Percentiles rank a stretch among this genome's conserved stretches.
Evolutionary conservation across 352 stramenopile genomes (phyloP).

Genomic region (Globisporangium apiculatum): DNA sequence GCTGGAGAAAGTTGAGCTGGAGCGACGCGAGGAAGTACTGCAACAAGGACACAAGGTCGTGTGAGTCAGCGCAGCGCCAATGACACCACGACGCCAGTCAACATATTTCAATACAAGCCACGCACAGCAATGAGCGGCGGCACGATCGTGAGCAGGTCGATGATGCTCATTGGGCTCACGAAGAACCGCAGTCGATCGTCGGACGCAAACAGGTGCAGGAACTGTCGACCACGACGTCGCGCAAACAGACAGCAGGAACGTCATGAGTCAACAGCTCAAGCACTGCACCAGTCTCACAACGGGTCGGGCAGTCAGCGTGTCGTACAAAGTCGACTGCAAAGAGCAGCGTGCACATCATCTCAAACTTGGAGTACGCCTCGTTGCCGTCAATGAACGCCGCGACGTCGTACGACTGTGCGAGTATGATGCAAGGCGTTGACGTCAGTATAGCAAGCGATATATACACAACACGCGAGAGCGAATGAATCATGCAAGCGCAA

Average conservation of each 20-base stretch:
- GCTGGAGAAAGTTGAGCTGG: conserved; percentile 27
- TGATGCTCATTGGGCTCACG: conserved; percentile 41
- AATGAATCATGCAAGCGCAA: background rate
- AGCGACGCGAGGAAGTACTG: conserved; percentile 31
- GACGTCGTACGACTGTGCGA: conserved; percentile 26
- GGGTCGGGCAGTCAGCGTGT: background rate
- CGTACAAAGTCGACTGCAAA: conserved; percentile 47
- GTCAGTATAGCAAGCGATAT: too few species aligned
- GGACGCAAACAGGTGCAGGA: conserved; percentile 30
- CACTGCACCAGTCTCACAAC: too few species aligned
- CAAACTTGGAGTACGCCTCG: conserved; percentile 15
- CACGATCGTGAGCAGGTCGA: conserved; percentile 53
- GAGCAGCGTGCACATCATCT: conserved; percentile 32
- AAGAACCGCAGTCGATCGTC: conserved; percentile 32
- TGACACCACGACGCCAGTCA: background rate
- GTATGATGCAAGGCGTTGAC: too few species aligned
- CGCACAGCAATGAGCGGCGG: conserved; percentile 33
- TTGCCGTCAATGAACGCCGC: conserved; percentile 4
- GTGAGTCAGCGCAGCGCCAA: background rate
- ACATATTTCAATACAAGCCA: background rate
- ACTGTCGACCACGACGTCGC: conserved; percentile 6
- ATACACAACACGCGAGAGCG: background rate
- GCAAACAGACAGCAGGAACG: background rate
- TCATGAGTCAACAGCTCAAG: background rate
- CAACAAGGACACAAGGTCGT: background rate